Conservation (phyloP, 2,329 filamentous ascomycete genomes). For the Colletotrichum gigasporum region DNA sequence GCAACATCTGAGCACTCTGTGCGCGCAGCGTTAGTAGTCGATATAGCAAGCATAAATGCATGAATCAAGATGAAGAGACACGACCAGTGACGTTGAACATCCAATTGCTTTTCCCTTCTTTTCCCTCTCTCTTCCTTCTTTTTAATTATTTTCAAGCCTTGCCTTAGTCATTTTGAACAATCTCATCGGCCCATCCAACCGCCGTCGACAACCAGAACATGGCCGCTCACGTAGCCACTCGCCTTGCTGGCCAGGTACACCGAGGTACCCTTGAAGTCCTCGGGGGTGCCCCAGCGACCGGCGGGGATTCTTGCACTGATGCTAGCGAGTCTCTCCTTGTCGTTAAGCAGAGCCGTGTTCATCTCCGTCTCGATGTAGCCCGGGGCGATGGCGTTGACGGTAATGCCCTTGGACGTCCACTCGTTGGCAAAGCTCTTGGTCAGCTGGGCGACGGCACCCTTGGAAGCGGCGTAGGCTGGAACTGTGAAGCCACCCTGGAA, state of each 20-base stretch:
- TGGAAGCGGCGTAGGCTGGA: conserved; percentile 86
- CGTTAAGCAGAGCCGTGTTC: conserved; percentile 83
- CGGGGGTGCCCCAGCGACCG: conserved; percentile 82
- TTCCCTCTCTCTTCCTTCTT: background rate
- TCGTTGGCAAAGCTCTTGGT: conserved; percentile 89
- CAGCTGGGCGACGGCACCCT: conserved; percentile 85
- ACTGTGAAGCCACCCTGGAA: conserved; percentile 92
- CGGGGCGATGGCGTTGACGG: conserved; percentile 88
- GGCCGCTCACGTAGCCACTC: conserved; percentile 84
- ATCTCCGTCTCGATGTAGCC: conserved; percentile 96
- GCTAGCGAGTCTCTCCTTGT: conserved; percentile 73
- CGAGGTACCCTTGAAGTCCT: conserved; percentile 87
- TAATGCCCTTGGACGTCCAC: conserved; percentile 82
- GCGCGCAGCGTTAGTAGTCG: background rate
- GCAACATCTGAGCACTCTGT: conserved; percentile 27
- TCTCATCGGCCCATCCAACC: conserved; percentile 88
- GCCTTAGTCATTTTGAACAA: too few species aligned
- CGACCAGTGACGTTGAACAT: background rate
- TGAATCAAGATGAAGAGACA: background rate
- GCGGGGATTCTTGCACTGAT: conserved; percentile 86
- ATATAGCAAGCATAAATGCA: background rate
- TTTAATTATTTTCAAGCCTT: background rate
- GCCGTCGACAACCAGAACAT: conserved; percentile 85
- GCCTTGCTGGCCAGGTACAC: conserved; percentile 81
- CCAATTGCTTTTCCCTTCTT: background rate